phyloP scores from a whole-genome alignment of 371 early-diverging fungal species.

The Actinomortierella wolfii region DNA sequence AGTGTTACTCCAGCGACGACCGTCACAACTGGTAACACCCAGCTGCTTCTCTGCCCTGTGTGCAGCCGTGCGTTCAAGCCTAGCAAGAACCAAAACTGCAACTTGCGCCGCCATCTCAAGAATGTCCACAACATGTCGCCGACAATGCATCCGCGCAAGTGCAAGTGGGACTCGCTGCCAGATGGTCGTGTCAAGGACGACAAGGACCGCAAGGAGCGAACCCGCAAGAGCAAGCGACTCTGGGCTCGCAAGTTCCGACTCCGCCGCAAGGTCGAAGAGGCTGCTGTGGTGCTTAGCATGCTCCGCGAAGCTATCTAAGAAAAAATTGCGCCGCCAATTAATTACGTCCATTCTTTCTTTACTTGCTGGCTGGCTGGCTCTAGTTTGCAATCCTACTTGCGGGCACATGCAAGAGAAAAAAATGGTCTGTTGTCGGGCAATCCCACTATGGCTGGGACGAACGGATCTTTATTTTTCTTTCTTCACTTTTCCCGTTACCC shows the following conservation, averaged over 20 bases:
- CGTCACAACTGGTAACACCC: slow-evolving; percentile 11
- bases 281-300: slow-evolving; percentile 46
- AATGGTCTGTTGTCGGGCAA: no score
- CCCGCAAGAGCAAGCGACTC: slow-evolving; percentile 44
- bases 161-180: slow-evolving; percentile 48
- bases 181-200: slow-evolving; percentile 48
- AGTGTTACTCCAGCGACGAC: slow-evolving; percentile 9
- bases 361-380: neutral
- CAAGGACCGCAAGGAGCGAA: slow-evolving; percentile 47
- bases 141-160: slow-evolving; percentile 45
- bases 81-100: slow-evolving; percentile 43
- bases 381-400: no score
- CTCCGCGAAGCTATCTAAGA: slow-evolving; percentile 39
- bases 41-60: slow-evolving; percentile 36
- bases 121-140: slow-evolving; percentile 46
- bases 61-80: slow-evolving; percentile 46
- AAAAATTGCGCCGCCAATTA: neutral
- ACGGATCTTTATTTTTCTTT: neutral
- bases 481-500: neutral
- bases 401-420: no score
- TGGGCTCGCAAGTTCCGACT: slow-evolving; percentile 49
- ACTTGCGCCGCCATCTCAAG: slow-evolving; percentile 42
- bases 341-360: neutral
- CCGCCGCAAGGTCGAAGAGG: slow-evolving; percentile 46
- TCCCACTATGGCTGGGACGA: no score